These are phyloP conservation scores for Myotisia sp. DNA, from an alignment of 2,329 filamentous ascomycete species.

Conservation along the genomic window DNA sequence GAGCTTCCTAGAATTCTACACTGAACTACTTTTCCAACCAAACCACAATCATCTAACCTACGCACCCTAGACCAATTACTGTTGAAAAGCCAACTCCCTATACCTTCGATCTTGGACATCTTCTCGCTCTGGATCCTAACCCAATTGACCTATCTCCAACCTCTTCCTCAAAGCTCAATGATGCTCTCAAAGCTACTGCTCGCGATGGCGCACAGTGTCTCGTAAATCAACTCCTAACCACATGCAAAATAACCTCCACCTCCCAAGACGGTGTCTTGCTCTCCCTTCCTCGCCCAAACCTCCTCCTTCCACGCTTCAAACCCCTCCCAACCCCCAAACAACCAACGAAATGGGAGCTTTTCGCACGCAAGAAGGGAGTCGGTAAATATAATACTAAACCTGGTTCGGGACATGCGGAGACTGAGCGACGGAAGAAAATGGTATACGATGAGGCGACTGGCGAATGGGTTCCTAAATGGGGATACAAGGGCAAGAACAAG, in stretches of 20 bases:
- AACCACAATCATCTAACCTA: conserved; percentile 7
- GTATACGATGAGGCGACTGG: conserved; percentile 71
- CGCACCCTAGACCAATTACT: conserved; percentile 37
- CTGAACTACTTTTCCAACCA: conserved; percentile 1
- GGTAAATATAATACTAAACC: conserved; percentile 58
- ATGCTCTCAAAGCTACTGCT: conserved; percentile 55
- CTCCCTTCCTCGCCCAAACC: conserved; percentile 55
- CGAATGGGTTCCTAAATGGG: conserved; percentile 90
- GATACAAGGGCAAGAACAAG: conserved; percentile 83
- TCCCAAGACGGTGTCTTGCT: conserved; percentile 57
- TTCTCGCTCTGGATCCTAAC: conserved; percentile 77
- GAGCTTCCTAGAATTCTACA: conserved; percentile 7
- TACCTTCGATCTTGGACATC: conserved; percentile 79
- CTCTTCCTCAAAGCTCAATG: conserved; percentile 40
- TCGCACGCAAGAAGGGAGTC: conserved; percentile 94
- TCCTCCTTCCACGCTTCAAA: conserved; percentile 75
- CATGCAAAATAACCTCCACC: conserved; percentile 61
- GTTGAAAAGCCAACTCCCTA: conserved; percentile 78
- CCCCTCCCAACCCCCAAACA: conserved; percentile 67
- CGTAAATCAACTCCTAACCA: conserved; percentile 85
- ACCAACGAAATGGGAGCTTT: conserved; percentile 88
- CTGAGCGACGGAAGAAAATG: conserved; percentile 51
- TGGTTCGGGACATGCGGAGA: conserved; percentile 44
- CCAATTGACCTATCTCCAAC: conserved; percentile 47
- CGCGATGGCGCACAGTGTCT: conserved; percentile 84